phyloP scores from a whole-genome alignment of 106 monocot species.

The Dendrobium huoshanense region DNA sequence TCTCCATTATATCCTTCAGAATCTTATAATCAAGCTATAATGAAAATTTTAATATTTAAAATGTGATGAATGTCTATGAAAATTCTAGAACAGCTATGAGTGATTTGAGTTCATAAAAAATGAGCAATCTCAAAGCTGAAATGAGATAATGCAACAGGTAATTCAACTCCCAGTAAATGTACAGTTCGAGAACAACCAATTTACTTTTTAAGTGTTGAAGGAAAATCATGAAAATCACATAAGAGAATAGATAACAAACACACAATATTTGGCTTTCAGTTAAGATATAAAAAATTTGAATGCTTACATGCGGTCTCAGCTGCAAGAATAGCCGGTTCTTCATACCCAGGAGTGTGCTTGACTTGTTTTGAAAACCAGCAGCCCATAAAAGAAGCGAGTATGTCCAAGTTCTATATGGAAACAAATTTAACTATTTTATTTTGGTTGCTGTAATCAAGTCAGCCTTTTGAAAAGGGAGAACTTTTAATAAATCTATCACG shows the following conservation, averaged over 20 bases:
- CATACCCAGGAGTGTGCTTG: constrained; percentile 56
- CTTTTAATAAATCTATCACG: not conserved
- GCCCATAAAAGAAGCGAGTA: constrained; percentile 34
- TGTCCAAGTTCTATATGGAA: not conserved
- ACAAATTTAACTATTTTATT: not conserved
- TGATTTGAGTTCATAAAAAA: not conserved
- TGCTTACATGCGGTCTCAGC: constrained; percentile 69
- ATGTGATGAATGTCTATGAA: not conserved
- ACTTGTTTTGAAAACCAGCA: constrained; percentile 27
- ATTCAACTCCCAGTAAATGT: not conserved
- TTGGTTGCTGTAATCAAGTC: not conserved
- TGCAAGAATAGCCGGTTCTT: constrained; percentile 60
- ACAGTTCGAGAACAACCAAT: no score
- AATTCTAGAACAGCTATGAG: not conserved
- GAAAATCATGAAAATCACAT: not conserved
- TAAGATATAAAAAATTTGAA: not conserved
- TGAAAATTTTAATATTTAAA: not conserved
- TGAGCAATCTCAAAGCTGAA: not conserved
- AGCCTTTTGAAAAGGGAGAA: not conserved
- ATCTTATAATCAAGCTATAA: not conserved
- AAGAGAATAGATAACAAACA: not conserved
- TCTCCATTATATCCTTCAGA: no score
- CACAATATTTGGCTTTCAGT: not conserved
- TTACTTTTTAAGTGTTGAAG: not conserved
- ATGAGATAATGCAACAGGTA: not conserved